These are phyloP conservation scores for Aleurites moluccanus DNA, from an alignment of 441 rosid genomes.

Conservation along the genomic window DNA sequence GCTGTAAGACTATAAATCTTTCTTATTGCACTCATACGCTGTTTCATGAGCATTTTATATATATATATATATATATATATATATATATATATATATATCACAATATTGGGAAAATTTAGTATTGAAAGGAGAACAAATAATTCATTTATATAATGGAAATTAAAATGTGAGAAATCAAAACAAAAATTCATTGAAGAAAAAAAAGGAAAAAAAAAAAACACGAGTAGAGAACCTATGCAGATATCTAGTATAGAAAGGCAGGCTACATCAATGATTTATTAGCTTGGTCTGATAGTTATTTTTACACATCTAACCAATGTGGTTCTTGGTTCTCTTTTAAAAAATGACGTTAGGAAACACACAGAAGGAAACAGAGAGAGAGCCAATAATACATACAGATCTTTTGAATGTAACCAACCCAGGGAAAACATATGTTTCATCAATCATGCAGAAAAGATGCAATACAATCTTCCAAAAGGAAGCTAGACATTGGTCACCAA, in stretches of 20 bases:
- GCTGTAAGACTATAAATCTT: background rate
- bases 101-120: background rate
- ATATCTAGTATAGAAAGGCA: background rate
- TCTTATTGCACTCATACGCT: background rate
- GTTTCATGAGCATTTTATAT: background rate
- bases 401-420: background rate
- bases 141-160: background rate
- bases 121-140: background rate
- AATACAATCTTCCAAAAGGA: background rate
- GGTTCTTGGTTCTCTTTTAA: background rate
- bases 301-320: background rate
- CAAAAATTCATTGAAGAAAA: background rate
- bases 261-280: background rate
- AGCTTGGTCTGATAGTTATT: background rate
- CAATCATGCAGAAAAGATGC: background rate
- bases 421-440: background rate
- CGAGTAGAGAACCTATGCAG: background rate
- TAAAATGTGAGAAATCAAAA: background rate
- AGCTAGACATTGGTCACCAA: background rate
- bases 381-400: background rate
- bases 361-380: background rate
- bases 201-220: background rate
- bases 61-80: too few species aligned
- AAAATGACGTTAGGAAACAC: background rate
- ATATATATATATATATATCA: too few species aligned